Evolutionary conservation across 441 rosid genomes (phyloP).

Genomic region (Euphorbia schlechtendalii): DNA sequence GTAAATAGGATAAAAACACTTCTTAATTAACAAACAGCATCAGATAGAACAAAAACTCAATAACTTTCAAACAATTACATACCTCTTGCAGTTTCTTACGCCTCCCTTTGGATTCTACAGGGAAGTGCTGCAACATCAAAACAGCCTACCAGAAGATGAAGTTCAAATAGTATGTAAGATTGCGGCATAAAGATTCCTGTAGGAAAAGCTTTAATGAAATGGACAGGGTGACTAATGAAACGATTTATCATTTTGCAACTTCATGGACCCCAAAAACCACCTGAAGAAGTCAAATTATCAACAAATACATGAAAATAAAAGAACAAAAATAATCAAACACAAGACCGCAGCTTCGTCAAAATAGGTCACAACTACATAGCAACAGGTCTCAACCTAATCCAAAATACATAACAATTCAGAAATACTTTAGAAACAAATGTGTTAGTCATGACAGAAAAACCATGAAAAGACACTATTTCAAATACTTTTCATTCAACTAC

Average conservation of each 20-base stretch:
- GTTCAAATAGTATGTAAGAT: background rate
- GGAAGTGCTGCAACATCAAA: constrained; percentile 85
- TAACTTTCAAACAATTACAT: constrained; percentile 12
- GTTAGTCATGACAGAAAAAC: background rate
- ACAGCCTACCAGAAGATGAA: constrained; percentile 48
- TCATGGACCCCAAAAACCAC: too few species aligned
- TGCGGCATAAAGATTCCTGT: background rate
- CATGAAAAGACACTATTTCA: too few species aligned
- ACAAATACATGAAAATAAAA: constrained; percentile 2
- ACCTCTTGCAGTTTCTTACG: constrained; percentile 92
- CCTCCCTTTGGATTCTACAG: constrained; percentile 89
- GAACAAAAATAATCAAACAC: background rate
- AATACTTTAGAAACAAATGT: background rate
- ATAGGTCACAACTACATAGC: background rate
- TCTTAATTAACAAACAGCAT: constrained; percentile 3
- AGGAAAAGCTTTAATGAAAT: background rate
- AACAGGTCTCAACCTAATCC: background rate
- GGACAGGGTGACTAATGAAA: background rate
- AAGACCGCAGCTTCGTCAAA: background rate
- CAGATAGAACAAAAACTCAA: background rate
- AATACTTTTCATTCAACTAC: too few species aligned
- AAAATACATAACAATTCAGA: background rate
- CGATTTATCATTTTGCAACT: too few species aligned
- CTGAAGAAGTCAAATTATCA: background rate
- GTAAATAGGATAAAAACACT: constrained; percentile 11